Evolutionary conservation across 805 yeast species (phyloP), one percentile per base, ranked within the genome.

Genomic region (Sugiyamaella marilandica): DNA sequence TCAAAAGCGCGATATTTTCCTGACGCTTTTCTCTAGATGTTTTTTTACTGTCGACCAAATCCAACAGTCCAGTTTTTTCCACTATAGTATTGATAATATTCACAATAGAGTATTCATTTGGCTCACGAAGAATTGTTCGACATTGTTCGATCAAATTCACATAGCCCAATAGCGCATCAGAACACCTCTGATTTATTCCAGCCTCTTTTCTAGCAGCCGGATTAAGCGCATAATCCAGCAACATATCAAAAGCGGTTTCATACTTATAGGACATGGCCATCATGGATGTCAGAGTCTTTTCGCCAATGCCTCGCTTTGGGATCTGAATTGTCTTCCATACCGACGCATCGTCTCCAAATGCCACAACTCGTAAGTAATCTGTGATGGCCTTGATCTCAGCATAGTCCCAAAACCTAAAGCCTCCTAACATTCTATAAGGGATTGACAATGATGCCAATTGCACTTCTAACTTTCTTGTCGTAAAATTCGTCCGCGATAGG

Each of bases 391-490:
- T 72, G 13, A 88, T 82, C 61, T 87, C 96, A 52, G 78, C 79
- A 39, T 84, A 67, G 39, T 85, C 88, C 92, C 95, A 87, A 61
- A 89, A 87, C 1, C 89, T 83, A 43, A 74, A 74, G 0, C 97
- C 97, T 49, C 84, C 83, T 0, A 85, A 74, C 53, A 90, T 76
- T 8, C 70, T 68, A 61, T 87, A 86, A 0, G 94, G 90, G 1
- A 90, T 76, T 2, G 77, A 71, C 2, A 68, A 65, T 46, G 70
- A 74, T 1, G 80, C 72, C 21, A 92, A 69, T 16, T 80, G 85
- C 32, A 76, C 77, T 62, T 90, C 97, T 8, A 90, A 70, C 2
- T 68, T 73, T 49, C 85, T 70, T 0, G 89, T 80, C 59, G 80
- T 82, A 56, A 73, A 75, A 9, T 84, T 76, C 0, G 88, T 74